Conservation (phyloP, 768 basidiomycete genomes). For the Collybiopsis luxurians region DNA sequence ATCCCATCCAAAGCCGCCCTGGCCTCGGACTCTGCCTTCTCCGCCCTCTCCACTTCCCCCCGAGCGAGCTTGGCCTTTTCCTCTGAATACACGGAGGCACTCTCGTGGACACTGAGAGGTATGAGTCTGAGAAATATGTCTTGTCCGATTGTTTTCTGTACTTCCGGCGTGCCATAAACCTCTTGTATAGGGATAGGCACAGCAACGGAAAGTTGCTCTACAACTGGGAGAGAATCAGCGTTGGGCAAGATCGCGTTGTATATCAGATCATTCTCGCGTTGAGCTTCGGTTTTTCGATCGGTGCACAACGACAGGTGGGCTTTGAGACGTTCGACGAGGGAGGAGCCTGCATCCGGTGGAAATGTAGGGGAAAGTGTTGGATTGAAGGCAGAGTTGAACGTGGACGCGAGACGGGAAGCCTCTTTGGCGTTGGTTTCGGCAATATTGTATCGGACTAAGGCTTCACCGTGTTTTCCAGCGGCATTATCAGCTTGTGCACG, state of each 20-base stretch:
- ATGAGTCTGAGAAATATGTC: slow-evolving; percentile 88
- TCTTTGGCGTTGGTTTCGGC: slow-evolving; percentile 85
- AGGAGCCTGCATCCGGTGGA: slow-evolving; percentile 79
- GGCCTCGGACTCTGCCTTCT: slow-evolving; percentile 78
- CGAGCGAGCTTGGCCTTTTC: slow-evolving; percentile 96
- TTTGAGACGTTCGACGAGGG: slow-evolving; percentile 82
- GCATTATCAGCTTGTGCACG: slow-evolving; percentile 76
- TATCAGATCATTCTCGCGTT: slow-evolving; percentile 93
- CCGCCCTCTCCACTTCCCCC: slow-evolving; percentile 83
- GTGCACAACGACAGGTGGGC: slow-evolving; percentile 73
- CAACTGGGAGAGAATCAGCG: slow-evolving; percentile 69
- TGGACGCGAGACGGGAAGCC: slow-evolving; percentile 62
- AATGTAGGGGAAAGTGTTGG: slow-evolving; percentile 76
- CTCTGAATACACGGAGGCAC: slow-evolving; percentile 94
- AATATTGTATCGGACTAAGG: slow-evolving; percentile 73
- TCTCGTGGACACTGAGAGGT: slow-evolving; percentile 93
- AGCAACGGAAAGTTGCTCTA: slow-evolving; percentile 77
- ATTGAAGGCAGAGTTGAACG: slow-evolving; percentile 70
- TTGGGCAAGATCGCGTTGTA: slow-evolving; percentile 90
- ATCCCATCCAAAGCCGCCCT: slow-evolving; percentile 78
- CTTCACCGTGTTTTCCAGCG: slow-evolving; percentile 81
- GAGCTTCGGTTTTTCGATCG: slow-evolving; percentile 72
- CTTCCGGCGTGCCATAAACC: slow-evolving; percentile 85
- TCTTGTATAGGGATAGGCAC: slow-evolving; percentile 92
- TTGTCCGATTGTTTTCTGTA: slow-evolving; percentile 90